Evolutionary conservation across 768 basidiomycete genomes (phyloP).

Genomic region (Tephrocybe sp.): DNA sequence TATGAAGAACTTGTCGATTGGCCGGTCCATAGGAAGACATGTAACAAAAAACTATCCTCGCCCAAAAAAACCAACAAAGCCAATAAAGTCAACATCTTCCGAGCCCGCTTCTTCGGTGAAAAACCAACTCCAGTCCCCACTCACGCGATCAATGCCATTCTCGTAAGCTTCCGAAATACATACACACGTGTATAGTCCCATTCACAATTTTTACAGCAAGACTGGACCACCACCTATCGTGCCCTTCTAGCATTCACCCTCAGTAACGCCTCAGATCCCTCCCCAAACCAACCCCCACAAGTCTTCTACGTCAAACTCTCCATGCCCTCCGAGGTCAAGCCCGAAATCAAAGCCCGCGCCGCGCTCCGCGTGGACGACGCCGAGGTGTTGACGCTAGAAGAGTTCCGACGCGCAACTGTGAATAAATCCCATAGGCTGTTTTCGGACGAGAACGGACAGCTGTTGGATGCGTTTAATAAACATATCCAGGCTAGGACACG

Average conservation of each 20-base stretch:
- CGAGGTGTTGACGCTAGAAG: slow-evolving; percentile 5
- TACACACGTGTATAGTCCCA: too few relatives aligned
- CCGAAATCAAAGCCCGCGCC: slow-evolving; percentile 3
- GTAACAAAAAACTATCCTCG: background rate
- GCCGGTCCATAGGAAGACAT: slow-evolving; percentile 6
- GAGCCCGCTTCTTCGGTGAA: background rate
- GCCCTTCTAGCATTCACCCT: slow-evolving; percentile 3
- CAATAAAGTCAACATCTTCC: background rate
- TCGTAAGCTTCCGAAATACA: background rate
- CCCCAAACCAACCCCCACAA: background rate
- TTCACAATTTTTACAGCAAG: slow-evolving; percentile 1
- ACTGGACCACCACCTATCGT: slow-evolving; percentile 6
- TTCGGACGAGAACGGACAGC: slow-evolving; percentile 7
- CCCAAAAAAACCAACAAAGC: background rate
- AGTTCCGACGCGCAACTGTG: slow-evolving; percentile 12
- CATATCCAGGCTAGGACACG: background rate
- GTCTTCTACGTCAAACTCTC: slow-evolving; percentile 5
- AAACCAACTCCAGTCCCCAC: background rate
- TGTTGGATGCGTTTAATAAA: slow-evolving; percentile 5
- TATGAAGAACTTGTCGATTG: slow-evolving; percentile 6
- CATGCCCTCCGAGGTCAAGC: slow-evolving; percentile 2
- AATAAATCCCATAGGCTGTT: slow-evolving; percentile 8
- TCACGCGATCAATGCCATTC: slow-evolving; percentile 5
- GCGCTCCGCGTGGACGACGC: slow-evolving; percentile 6
- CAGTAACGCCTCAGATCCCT: background rate